phyloP scores from a whole-genome alignment of 1,139 yeast species.

The Petasospora rhodanensis region DNA sequence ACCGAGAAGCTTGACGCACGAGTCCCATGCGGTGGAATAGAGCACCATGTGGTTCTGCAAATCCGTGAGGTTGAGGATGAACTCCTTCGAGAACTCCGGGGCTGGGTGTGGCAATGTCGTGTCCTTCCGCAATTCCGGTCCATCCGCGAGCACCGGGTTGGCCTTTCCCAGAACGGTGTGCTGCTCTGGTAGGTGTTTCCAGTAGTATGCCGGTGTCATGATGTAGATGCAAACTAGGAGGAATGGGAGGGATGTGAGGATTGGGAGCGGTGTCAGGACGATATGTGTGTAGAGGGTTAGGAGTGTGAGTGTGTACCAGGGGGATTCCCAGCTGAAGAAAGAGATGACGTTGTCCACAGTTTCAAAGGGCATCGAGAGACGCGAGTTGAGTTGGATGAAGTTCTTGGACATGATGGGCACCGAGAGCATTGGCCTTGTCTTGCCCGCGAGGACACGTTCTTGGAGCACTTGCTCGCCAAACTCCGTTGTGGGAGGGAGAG shows the following conservation, averaged over 20 bases:
- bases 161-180: conserved; percentile 27
- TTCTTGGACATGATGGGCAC: conserved; percentile 68
- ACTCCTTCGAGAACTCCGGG: conserved; percentile 76
- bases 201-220: conserved; percentile 66
- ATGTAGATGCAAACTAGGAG: conserved; percentile 51
- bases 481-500: conserved; percentile 59
- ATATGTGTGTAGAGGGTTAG: conserved; percentile 52
- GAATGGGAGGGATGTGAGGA: conserved; percentile 49
- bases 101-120: conserved; percentile 68
- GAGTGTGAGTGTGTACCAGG: conserved; percentile 57
- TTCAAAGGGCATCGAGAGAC: conserved; percentile 58
- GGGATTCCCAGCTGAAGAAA: conserved; percentile 61
- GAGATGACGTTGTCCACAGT: conserved; percentile 51
- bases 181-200: conserved; percentile 33
- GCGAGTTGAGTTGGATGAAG: conserved; percentile 58
- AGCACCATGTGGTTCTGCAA: conserved; percentile 78
- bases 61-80: conserved; percentile 74
- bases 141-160: conserved; percentile 54
- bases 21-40: conserved; percentile 63
- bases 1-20: conserved; percentile 41
- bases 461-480: conserved; percentile 34
- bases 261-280: conserved; percentile 57
- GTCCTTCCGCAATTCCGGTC: conserved; percentile 45
- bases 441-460: conserved; percentile 54
- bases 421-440: conserved; percentile 62